A percentile compares a stretch with the other conserved stretches of the same genome.
Evolutionary conservation across 2,329 filamentous ascomycete genomes (phyloP).

Genomic region (Aspergillus phoenicis): DNA sequence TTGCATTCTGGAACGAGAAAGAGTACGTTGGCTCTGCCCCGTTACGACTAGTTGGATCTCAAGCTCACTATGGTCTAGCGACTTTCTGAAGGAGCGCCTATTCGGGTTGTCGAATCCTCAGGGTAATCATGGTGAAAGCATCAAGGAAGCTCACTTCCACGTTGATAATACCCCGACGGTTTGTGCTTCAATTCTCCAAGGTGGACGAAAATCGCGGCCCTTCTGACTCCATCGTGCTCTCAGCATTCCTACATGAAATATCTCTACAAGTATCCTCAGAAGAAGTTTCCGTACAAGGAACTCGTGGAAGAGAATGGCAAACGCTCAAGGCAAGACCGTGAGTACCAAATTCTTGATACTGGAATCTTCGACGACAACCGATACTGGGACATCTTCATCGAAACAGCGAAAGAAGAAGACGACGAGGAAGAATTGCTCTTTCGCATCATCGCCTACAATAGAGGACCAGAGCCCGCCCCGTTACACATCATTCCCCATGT

Average conservation of each 20-base stretch:
- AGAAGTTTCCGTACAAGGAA: conserved; percentile 87
- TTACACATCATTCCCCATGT: conserved; percentile 92
- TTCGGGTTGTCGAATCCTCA: conserved; percentile 96
- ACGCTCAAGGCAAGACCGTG: conserved; percentile 73
- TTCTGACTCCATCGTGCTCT: conserved; percentile 14
- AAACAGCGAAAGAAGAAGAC: conserved; percentile 91
- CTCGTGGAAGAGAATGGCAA: conserved; percentile 80
- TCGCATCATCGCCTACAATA: conserved; percentile 94
- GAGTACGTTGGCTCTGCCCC: conserved; percentile 62
- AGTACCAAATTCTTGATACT: conserved; percentile 92
- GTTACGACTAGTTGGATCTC: not conserved
- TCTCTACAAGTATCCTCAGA: conserved; percentile 95
- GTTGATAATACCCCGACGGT: conserved; percentile 86
- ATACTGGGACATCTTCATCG: conserved; percentile 97
- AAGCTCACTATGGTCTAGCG: conserved; percentile 53
- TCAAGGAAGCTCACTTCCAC: conserved; percentile 97
- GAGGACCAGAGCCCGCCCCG: conserved; percentile 85
- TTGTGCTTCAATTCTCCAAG: conserved; percentile 22
- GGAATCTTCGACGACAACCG: conserved; percentile 83
- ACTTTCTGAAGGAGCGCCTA: conserved; percentile 90
- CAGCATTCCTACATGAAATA: conserved; percentile 99
- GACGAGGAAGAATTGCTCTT: conserved; percentile 90
- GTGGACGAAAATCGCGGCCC: not conserved
- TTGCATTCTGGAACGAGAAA: conserved; percentile 97
- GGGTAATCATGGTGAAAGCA: conserved; percentile 93